Evolutionary conservation across 1,284 basidiomycete genomes (phyloP), one percentile per base, ranked within the genome.

Genomic region (Puccinia horiana): DNA sequence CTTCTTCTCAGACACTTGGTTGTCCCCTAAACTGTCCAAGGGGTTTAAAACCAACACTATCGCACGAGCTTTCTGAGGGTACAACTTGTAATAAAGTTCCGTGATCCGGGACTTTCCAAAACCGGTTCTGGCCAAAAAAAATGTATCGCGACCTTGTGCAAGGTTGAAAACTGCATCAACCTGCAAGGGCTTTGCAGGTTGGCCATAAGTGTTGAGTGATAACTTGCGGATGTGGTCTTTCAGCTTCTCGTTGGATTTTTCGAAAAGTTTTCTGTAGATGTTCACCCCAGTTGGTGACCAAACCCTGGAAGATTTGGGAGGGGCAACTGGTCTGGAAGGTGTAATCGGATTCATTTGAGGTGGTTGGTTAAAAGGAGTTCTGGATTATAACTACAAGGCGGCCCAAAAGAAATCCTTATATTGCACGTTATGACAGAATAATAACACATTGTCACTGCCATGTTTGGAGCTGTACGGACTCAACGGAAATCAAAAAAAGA

Each of bases 31-130:
- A 16, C 23, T n/a, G 44, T 73, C 70, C 3, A 73, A n/a, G 16
- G 70, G 70, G 23, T 73, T 73, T 16, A 73, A n/a, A 5, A 73
- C 42, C 8, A 73, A 9, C 2, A 73, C 70, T 11, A 73, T 29
- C 6, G 42, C 70, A 0, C 49, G n/a, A 23, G 37, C 16, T 29
- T 44, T 32, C 16, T 23, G 26, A 1, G 42, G 42, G 18, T 37
- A 47, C 12, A 44, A 11, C 44, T 44, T 73, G 12, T 47, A 47
- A 16, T 73, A 73, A 20, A 73, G 2, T 20, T 73, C 70, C 2
- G 70, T 20, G 18, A 73, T 49, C 20, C 70, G 44, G 12, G 70
- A 52, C 44, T 44, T 73, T 70, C 44, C 67, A 42, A 42, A n/a
- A n/a, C n/a, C n/a, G n/a, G n/a, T n/a, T 3, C 35, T 35, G 6